These are phyloP conservation scores for Tetradesmus lagerheimii DNA, from an alignment of 139 green algal species.

Conservation along the genomic window DNA sequence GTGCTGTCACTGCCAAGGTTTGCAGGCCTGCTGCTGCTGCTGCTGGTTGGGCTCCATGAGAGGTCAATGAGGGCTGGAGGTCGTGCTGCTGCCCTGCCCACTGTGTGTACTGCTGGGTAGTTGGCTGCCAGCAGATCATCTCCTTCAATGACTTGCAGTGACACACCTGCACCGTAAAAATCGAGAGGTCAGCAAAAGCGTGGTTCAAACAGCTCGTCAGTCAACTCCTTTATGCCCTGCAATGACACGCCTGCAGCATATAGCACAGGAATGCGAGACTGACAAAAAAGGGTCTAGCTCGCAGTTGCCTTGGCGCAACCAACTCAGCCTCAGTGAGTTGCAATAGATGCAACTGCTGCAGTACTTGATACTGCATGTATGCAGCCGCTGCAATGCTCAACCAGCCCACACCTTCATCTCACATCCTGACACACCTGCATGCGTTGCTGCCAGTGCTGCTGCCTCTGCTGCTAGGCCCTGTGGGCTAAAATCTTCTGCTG, in stretches of 20 bases:
- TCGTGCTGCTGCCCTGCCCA: conserved; percentile 64
- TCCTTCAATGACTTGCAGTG: conserved; percentile 41
- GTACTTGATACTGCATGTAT: too few relatives aligned
- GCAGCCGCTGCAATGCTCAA: not conserved
- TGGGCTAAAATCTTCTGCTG: conserved; percentile 73
- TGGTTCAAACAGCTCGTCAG: too few relatives aligned
- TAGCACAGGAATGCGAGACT: too few relatives aligned
- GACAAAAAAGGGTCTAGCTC: too few relatives aligned
- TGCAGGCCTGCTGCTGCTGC: not conserved
- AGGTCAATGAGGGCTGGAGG: conserved; percentile 59
- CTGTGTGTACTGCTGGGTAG: conserved; percentile 76
- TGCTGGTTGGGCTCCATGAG: conserved; percentile 38
- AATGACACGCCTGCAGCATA: too few relatives aligned
- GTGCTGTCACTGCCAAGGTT: not conserved
- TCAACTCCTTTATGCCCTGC: too few relatives aligned
- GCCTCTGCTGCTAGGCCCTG: conserved; percentile 68
- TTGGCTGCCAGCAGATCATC: conserved; percentile 67
- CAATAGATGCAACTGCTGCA: not conserved
- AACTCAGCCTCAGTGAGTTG: not conserved
- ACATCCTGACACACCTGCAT: conserved; percentile 6
- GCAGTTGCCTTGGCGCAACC: too few relatives aligned
- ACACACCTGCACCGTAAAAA: conserved; percentile 29
- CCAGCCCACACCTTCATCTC: not conserved
- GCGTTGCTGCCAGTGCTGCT: conserved; percentile 54
- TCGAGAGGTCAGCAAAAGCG: too few relatives aligned